These are phyloP conservation scores for Barbarea vulgaris DNA, from an alignment of 345 rosid genomes.

Conservation along the genomic window DNA sequence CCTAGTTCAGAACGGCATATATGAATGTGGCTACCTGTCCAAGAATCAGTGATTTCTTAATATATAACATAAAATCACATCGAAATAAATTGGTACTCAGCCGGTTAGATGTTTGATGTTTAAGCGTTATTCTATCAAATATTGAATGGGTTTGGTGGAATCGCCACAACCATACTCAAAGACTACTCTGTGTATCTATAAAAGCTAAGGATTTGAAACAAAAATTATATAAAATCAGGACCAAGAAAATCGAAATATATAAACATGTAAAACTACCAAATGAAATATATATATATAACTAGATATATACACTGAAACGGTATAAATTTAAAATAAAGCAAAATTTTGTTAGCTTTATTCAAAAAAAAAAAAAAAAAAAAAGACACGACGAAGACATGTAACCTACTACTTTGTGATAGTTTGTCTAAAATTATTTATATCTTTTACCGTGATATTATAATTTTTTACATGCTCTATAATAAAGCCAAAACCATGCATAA, in stretches of 20 bases:
- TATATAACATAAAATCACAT: neutral
- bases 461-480: neutral
- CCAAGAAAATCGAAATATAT: neutral
- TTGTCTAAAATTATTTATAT: neutral
- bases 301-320: neutral
- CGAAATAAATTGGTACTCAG: neutral
- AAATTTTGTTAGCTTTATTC: too few relatives aligned
- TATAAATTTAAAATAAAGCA: neutral
- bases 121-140: neutral
- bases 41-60: neutral
- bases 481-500: neutral
- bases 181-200: neutral
- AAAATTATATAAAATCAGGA: neutral
- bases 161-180: neutral
- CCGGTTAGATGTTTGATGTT: neutral
- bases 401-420: neutral
- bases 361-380: too few relatives aligned
- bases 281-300: neutral
- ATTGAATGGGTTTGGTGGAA: neutral
- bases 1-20: slow-evolving; percentile 35
- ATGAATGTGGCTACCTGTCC: slow-evolving; percentile 45
- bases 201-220: neutral
- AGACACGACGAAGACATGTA: neutral
- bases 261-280: neutral
- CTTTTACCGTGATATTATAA: neutral